Evolutionary conservation across 2,329 filamentous ascomycete genomes (phyloP), one percentile per base, ranked within the genome.

Genomic region (Aspergillus jensenii): DNA sequence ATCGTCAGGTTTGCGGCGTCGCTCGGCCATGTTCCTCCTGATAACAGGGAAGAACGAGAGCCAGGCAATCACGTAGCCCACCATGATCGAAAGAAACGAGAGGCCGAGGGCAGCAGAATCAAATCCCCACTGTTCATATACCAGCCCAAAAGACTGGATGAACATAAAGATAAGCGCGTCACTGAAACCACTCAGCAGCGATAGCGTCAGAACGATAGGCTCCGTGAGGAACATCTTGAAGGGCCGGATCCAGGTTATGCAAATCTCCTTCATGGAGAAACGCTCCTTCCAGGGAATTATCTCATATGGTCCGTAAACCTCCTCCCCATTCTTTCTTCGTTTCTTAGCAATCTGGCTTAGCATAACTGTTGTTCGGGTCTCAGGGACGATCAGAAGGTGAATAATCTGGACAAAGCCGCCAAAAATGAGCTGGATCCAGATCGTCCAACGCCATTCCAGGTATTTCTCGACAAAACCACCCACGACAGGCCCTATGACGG

Each of bases 371-470:
- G 86, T 84, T 52, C 90, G 82, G 0, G 91, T 95, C 73, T 95
- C 91, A 1, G 90, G 90, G 1, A 95, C 90, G 7, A 85, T 79
- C 57, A 89, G 68, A 50, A 88, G 77, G 69, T 92, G 89, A 4
- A 90, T 67, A 4, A 84, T 17, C 68, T 93, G 90, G 3, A 91
- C 84, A 35, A 84, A 81, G 8, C 76, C 87, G n/a, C 90, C 90
- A 53, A 93, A 86, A 64, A 93, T 91, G 61, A 93, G 83, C 73
- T 93, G 90, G 59, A 93, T 89, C 90, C 91, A 95, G 71, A 93
- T 92, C 55, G 82, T 85, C 88, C 88, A 92, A 63, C 83, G 82
- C 90, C 90, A 95, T 25, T 76, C 69, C 0, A 90, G 79, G 63
- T 85, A 86, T 33, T 84, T 73, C 71, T 92, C 84, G 17, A 88